These are phyloP conservation scores for Umbelopsis sp. DNA, from an alignment of 192 early-diverging fungal genomes.

Conservation along the genomic window DNA sequence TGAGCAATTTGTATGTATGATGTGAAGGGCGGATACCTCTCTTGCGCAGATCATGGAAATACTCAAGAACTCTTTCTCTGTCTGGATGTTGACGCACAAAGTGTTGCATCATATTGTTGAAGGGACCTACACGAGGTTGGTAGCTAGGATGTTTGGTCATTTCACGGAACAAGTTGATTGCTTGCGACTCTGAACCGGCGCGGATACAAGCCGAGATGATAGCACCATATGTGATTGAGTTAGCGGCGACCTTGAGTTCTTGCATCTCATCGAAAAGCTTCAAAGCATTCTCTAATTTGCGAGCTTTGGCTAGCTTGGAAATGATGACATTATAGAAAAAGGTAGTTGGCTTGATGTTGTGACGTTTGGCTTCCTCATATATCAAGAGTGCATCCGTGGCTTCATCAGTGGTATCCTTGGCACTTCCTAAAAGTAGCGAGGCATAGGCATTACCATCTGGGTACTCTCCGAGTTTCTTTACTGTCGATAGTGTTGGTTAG, in stretches of 20 bases:
- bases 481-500: neutral
- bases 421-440: slow-evolving; percentile 50
- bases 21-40: slow-evolving; percentile 47
- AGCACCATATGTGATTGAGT: slow-evolving; percentile 58
- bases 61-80: slow-evolving; percentile 50
- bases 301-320: slow-evolving; percentile 57
- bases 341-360: slow-evolving; percentile 50
- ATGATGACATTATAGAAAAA: slow-evolving; percentile 65
- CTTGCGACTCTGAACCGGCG: slow-evolving; percentile 49
- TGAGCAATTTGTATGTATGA: slow-evolving; percentile 59
- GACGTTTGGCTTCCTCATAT: slow-evolving; percentile 56
- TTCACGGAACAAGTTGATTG: slow-evolving; percentile 48
- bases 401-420: slow-evolving; percentile 53
- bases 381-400: slow-evolving; percentile 54
- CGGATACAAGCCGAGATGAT: slow-evolving; percentile 60
- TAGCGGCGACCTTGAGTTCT: slow-evolving; percentile 46
- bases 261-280: slow-evolving; percentile 61
- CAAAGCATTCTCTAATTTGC: slow-evolving; percentile 50
- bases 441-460: slow-evolving; percentile 59
- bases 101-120: slow-evolving; percentile 63
- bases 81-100: slow-evolving; percentile 55
- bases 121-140: slow-evolving; percentile 56
- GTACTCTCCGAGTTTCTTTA: slow-evolving; percentile 39
- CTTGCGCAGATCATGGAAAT: slow-evolving; percentile 42
- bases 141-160: slow-evolving; percentile 49